Conservation (phyloP, 352 stramenopile genomes). For the Globisporangium carolinianum region DNA sequence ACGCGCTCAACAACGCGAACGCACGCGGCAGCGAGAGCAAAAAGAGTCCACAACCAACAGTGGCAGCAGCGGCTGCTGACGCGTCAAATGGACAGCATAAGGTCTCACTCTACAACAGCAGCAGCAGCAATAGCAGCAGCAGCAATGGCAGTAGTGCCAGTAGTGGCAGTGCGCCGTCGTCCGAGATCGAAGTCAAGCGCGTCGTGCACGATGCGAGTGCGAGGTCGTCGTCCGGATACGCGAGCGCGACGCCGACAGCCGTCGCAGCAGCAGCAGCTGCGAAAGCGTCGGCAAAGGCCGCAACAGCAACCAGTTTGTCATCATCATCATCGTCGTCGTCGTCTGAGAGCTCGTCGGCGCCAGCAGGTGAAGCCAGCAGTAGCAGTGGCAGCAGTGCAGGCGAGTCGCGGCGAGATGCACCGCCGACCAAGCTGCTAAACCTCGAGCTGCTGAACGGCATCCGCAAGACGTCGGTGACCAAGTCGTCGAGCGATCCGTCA, state of each 20-base stretch:
- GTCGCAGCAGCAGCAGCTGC: conserved; percentile 6
- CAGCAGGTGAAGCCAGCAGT: background rate
- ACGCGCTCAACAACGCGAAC: conserved; percentile 31
- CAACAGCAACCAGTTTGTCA: background rate
- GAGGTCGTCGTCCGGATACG: conserved; percentile 8
- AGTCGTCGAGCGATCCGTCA: conserved; percentile 28
- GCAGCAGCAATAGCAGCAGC: background rate
- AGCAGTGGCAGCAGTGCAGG: background rate
- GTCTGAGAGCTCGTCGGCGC: background rate
- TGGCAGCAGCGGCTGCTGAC: conserved; percentile 4
- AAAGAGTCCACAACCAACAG: conserved; percentile 17
- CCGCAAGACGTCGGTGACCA: conserved; percentile 32
- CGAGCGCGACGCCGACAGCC: conserved; percentile 3
- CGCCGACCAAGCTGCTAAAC: conserved; percentile 31
- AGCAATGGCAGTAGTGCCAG: conserved; percentile 8
- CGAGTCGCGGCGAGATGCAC: conserved; percentile 18
- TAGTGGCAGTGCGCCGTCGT: conserved; percentile 1
- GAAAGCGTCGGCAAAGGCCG: background rate
- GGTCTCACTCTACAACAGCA: background rate
- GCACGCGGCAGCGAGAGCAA: conserved; percentile 10
- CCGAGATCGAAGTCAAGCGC: conserved; percentile 34
- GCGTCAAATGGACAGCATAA: conserved; percentile 4
- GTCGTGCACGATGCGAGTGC: conserved; percentile 16
- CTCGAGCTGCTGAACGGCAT: conserved; percentile 25
- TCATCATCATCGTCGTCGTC: background rate